Evolutionary conservation across 345 rosid species (phyloP), one percentile per base, ranked within the genome.

Genomic region (Geranium rotundifolium): DNA sequence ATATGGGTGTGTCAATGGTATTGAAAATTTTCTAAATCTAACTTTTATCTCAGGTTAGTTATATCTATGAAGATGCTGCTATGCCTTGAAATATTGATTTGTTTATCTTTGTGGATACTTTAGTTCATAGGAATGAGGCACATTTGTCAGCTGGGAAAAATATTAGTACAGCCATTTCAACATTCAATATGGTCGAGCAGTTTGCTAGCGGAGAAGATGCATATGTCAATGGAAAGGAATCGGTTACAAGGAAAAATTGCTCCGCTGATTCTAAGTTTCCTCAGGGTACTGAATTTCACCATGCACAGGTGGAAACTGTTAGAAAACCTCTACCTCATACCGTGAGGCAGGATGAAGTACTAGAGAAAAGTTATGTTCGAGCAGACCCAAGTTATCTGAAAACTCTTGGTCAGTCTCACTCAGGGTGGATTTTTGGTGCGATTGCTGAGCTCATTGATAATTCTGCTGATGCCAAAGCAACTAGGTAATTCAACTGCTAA

Each of bases 401-500:
- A 66, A 72, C 80, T 66, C 73, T 76, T 52, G 71, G 80, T 29
- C 76, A 76, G 57, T 71, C 69, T 14, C 76, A 76, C 60, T 76
- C 76, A 46, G 76, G 66, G 50, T 76, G 76, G 80, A 69, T 72
- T 60, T 69, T 76, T 72, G 80, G 73, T 37, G 73, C 79, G 31
- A 72, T 76, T 62, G 79, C 79, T 50, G 76, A 76, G 64, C 79
- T 76, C 57, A 63, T 76, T 63, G 76, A 76, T 63, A 76, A 76
- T 69, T 72, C 79, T 14, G 58, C 73, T 56, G 76, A 76, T 63
- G 76, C 79, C 23, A 66, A 72, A 63, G 71, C 80, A 27, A 63
- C 66, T 46, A 66, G 61, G 80, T 72, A 63, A 23, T 58, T 37
- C 27, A 56, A 29, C 56, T 49, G 52, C 29, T 59, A 34, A 0